phyloP scores from a whole-genome alignment of 345 rosid genomes.

The Fremontodendron californicum region DNA sequence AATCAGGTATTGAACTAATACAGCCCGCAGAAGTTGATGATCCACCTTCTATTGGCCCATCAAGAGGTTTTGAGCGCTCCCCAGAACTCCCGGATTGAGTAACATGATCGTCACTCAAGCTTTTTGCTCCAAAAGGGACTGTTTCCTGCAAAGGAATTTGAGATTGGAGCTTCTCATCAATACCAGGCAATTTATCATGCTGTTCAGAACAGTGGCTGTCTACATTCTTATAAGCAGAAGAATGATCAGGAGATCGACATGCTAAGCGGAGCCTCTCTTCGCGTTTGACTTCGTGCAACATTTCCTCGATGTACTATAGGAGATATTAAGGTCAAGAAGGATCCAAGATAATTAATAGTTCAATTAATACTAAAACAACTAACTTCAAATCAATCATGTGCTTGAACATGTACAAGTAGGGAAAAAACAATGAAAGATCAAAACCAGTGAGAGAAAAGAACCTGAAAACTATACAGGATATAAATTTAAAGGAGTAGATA shows the following conservation, averaged over 20 bases:
- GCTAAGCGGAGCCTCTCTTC: slow-evolving; percentile 35
- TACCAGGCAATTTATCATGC: slow-evolving; percentile 37
- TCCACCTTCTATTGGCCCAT: slow-evolving; percentile 38
- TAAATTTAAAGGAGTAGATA: background rate
- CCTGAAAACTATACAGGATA: background rate
- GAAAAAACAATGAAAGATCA: slow-evolving; percentile 4
- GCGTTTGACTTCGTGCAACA: slow-evolving; percentile 42
- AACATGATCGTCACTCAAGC: slow-evolving; percentile 33
- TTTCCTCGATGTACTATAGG: slow-evolving; percentile 39
- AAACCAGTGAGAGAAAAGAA: background rate
- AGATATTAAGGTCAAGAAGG: slow-evolving; percentile 26
- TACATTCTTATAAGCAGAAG: slow-evolving; percentile 44
- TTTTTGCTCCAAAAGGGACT: slow-evolving; percentile 30
- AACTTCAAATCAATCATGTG: slow-evolving; percentile 10
- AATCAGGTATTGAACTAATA: slow-evolving; percentile 43
- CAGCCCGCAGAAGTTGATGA: slow-evolving; percentile 30
- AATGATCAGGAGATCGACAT: slow-evolving; percentile 42
- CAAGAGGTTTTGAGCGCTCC: slow-evolving; percentile 40
- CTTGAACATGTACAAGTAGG: slow-evolving; percentile 15
- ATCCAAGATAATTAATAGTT: slow-evolving; percentile 22
- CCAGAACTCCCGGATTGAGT: slow-evolving; percentile 35
- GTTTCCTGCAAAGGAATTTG: slow-evolving; percentile 54
- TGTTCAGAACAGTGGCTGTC: slow-evolving; percentile 37
- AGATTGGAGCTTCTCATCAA: slow-evolving; percentile 48
- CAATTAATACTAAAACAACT: slow-evolving; percentile 9